Evolutionary conservation across 192 early-diverging fungal genomes (phyloP), one percentile per base, ranked within the genome.

Genomic region (Mortierella antarctica): DNA sequence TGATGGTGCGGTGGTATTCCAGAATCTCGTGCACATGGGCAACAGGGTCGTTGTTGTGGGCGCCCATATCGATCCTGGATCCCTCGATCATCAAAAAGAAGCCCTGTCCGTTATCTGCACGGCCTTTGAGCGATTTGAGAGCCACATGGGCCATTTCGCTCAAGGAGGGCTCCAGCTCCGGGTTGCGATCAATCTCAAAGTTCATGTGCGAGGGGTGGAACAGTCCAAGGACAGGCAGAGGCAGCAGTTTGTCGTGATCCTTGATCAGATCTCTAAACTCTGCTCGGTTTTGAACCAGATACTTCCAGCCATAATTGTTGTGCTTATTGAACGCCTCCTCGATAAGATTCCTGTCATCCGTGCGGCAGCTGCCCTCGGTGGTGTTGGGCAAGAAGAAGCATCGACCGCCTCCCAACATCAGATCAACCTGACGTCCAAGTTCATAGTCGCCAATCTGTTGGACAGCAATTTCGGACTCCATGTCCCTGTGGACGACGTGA

Each of bases 31-130:
- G 93, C 13, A 94, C 87, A 74, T 99, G 98, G 1, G 95, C 85
- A 8, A 94, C 95, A 11, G 97, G 91, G 79, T 99, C 98, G 81
- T 99, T 98, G 67, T 89, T 94, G 74, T 99, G 98, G 7, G 93
- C 98, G 1, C 95, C 98, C 96, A 98, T 97, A 77, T 99, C 89
- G 68, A 99, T 99, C 53, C 96, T 85, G 66, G 92, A 94, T 44
- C 98, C 95, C 86, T 99, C 98, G 69, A 99, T 92, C 95, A 99
- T 95, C 76, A 99, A 83, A 78, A 98, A 96, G 84, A 98, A 99
- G 6, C 98, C 96, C 0, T 85, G 70, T 53, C 73, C 73, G 1
- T 85, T 85, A 4, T 89, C 86, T 4, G 82, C 31, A 0, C 84
- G 42, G 2, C 31, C 47, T 20, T 84, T 82, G n/a, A 99, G 86